Evolutionary conservation across 1,284 basidiomycete genomes (phyloP).

Genomic region (Somion occarium): DNA sequence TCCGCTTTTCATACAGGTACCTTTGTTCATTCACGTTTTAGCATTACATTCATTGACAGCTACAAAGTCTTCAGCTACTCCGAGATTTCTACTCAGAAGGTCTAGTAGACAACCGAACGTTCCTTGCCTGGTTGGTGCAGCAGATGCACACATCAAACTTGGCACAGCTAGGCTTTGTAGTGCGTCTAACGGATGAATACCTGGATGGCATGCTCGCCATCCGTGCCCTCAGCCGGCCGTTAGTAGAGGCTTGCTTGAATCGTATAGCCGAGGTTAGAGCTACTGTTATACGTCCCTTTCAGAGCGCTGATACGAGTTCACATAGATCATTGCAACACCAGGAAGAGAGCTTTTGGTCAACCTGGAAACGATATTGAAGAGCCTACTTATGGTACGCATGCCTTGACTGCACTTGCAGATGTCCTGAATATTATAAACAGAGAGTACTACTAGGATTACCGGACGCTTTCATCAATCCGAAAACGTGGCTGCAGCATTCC

Average conservation of each 20-base stretch:
- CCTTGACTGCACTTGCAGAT: too few relatives aligned
- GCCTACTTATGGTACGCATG: conserved; percentile 54
- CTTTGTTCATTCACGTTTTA: conserved; percentile 22
- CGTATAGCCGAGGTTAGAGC: conserved; percentile 65
- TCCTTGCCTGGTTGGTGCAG: conserved; percentile 82
- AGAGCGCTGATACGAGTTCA: neutral
- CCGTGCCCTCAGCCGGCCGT: conserved; percentile 59
- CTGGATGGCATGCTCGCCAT: conserved; percentile 66
- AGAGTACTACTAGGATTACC: conserved; percentile 59
- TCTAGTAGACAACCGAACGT: conserved; percentile 77
- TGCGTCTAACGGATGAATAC: conserved; percentile 76
- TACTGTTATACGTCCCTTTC: neutral
- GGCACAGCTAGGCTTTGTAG: conserved; percentile 81
- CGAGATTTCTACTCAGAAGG: conserved; percentile 77
- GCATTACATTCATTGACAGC: conserved; percentile 8
- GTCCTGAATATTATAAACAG: conserved; percentile 30
- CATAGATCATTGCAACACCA: conserved; percentile 49
- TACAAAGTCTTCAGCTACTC: conserved; percentile 63
- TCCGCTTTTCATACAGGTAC: conserved; percentile 78
- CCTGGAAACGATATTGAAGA: conserved; percentile 50
- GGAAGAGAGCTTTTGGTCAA: conserved; percentile 51
- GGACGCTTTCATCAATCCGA: conserved; percentile 72
- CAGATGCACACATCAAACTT: conserved; percentile 74
- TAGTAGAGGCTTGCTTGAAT: conserved; percentile 61
- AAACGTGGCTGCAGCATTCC: conserved; percentile 55